Evolutionary conservation across 2,329 filamentous ascomycete genomes (phyloP).

Genomic region (Capronia coronata): DNA sequence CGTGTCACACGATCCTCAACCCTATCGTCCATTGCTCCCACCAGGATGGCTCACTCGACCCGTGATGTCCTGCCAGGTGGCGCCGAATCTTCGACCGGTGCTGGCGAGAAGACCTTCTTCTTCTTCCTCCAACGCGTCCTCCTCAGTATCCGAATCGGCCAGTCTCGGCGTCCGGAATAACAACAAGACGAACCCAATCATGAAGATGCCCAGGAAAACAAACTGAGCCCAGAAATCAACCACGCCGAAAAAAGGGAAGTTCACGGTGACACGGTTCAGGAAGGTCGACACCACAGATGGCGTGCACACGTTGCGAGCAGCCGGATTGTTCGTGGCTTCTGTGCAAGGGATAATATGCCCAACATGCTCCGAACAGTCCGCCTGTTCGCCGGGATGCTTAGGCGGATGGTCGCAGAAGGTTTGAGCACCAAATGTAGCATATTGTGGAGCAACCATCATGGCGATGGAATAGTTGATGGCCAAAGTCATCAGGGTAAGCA

Average conservation of each 20-base stretch:
- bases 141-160: slow-evolving; percentile 70
- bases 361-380: slow-evolving; percentile 66
- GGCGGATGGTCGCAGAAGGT: slow-evolving; percentile 78
- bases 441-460: slow-evolving; percentile 93
- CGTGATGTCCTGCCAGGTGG: slow-evolving; percentile 83
- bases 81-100: slow-evolving; percentile 73
- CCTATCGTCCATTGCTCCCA: slow-evolving; percentile 2
- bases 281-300: slow-evolving; percentile 88
- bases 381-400: slow-evolving; percentile 56
- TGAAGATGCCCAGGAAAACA: slow-evolving; percentile 74
- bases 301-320: slow-evolving; percentile 77
- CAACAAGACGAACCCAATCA: slow-evolving; percentile 71
- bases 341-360: slow-evolving; percentile 75
- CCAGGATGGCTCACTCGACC: slow-evolving; percentile 42
- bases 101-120: slow-evolving; percentile 86
- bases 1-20: slow-evolving; percentile 11
- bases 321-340: slow-evolving; percentile 63
- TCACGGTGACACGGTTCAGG: slow-evolving; percentile 83
- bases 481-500: slow-evolving; percentile 81
- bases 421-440: slow-evolving; percentile 88
- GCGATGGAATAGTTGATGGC: slow-evolving; percentile 89
- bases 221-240: slow-evolving; percentile 97
- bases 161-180: slow-evolving; percentile 74
- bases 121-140: slow-evolving; percentile 77
- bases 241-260: slow-evolving; percentile 90